Percentiles rank a stretch among this genome's conserved stretches.
Conservation (phyloP, 257 asterid genomes). For the Datura wrightii region DNA sequence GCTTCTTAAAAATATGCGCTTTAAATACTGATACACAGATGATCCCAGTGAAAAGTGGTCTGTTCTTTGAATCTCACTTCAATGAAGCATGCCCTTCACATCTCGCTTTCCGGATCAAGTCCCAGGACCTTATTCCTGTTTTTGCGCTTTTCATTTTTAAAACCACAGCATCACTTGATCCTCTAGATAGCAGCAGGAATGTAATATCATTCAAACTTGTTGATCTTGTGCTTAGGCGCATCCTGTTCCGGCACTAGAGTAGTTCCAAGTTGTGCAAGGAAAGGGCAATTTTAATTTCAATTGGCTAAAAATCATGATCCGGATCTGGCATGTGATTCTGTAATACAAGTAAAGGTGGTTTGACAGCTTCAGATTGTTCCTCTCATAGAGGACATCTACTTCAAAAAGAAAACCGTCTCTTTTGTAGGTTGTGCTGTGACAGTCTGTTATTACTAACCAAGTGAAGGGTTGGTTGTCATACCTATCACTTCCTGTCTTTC, state of each 20-base stretch:
- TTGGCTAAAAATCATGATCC: background rate
- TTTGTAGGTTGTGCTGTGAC: background rate
- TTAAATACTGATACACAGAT: background rate
- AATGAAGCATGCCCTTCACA: background rate
- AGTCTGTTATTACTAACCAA: background rate
- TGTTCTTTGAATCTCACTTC: background rate
- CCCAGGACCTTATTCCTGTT: background rate
- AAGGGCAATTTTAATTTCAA: background rate
- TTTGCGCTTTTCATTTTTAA: background rate
- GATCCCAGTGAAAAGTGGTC: background rate
- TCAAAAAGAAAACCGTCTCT: background rate
- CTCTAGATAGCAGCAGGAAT: background rate
- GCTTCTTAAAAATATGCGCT: background rate
- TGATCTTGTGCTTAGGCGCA: background rate
- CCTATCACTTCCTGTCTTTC: too few species aligned
- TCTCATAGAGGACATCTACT: background rate
- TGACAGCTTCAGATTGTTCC: background rate
- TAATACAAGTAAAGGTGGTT: background rate
- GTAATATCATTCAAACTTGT: background rate
- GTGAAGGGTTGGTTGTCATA: background rate
- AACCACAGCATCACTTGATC: background rate
- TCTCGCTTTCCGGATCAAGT: background rate
- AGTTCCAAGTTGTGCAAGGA: background rate
- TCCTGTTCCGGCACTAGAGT: background rate
- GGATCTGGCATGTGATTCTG: background rate